Percentiles rank a stretch among this genome's conserved stretches.
These are phyloP conservation scores for Xylariaceae sp. DNA, from an alignment of 2,329 filamentous ascomycete genomes.

Conservation along the genomic window DNA sequence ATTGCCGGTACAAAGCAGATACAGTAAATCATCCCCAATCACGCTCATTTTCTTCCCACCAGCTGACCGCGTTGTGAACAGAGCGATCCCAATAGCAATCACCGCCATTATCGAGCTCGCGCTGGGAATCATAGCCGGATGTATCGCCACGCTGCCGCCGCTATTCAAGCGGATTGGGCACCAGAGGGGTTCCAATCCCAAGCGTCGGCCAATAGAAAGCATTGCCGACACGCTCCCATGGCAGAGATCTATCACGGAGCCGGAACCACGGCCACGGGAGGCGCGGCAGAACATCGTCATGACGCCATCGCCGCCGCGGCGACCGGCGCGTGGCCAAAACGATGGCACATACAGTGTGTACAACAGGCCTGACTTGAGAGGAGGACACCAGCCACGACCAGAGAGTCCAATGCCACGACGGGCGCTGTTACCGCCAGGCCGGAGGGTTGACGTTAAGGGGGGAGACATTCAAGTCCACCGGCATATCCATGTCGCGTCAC, in stretches of 20 bases:
- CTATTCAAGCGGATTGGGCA: slow-evolving; percentile 28
- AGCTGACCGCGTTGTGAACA: too few relatives aligned
- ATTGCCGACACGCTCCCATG: slow-evolving; percentile 13
- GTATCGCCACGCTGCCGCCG: slow-evolving; percentile 28
- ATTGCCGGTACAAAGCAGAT: slow-evolving; percentile 16
- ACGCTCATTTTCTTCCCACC: background rate
- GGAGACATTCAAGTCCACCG: slow-evolving; percentile 14
- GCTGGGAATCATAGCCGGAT: slow-evolving; percentile 32
- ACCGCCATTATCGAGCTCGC: slow-evolving; percentile 32
- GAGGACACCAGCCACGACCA: slow-evolving; percentile 1
- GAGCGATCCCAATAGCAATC: too few relatives aligned
- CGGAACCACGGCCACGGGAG: slow-evolving; percentile 1
- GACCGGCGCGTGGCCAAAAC: too few relatives aligned
- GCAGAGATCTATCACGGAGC: slow-evolving; percentile 10
- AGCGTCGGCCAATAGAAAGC: background rate
- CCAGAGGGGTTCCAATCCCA: slow-evolving; percentile 4
- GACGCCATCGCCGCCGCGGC: too few relatives aligned
- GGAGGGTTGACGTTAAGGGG: background rate
- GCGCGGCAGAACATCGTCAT: slow-evolving; percentile 11
- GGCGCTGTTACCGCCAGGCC: slow-evolving; percentile 2
- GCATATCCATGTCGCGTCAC: slow-evolving; percentile 12
- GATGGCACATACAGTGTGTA: too few relatives aligned
- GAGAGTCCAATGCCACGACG: slow-evolving; percentile 6
- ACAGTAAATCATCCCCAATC: background rate
- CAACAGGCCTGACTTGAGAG: background rate